These are phyloP conservation scores for Nicotiana otophora DNA, from an alignment of 257 asterid genomes.

Conservation along the genomic window DNA sequence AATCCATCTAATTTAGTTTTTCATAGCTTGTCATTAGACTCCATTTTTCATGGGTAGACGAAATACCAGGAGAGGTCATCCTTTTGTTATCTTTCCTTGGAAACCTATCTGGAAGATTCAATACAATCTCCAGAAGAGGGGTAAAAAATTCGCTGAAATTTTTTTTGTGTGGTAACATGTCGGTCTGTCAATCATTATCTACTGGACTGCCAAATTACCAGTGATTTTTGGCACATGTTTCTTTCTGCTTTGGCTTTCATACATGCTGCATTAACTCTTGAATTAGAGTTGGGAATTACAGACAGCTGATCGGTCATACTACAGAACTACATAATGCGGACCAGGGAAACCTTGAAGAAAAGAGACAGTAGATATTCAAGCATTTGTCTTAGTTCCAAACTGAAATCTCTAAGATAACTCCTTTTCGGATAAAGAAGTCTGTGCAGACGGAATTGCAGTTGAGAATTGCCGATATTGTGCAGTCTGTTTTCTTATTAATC, in stretches of 20 bases:
- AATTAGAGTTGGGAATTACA: background rate
- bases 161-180: background rate
- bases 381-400: background rate
- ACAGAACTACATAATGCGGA: background rate
- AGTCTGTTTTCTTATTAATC: background rate
- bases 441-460: background rate
- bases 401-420: background rate
- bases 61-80: background rate
- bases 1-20: background rate
- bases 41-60: background rate
- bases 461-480: background rate
- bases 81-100: background rate
- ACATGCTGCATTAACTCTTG: background rate
- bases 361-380: background rate
- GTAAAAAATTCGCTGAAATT: background rate
- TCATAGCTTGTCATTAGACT: background rate
- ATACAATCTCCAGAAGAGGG: background rate
- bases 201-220: background rate
- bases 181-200: constrained; percentile 1
- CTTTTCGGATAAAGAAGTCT: background rate
- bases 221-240: background rate
- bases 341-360: background rate
- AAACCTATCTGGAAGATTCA: background rate
- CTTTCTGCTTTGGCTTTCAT: background rate
- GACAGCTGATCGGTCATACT: background rate